These are phyloP conservation scores for Heritiera littoralis DNA, from an alignment of 345 rosid genomes.

Conservation along the genomic window DNA sequence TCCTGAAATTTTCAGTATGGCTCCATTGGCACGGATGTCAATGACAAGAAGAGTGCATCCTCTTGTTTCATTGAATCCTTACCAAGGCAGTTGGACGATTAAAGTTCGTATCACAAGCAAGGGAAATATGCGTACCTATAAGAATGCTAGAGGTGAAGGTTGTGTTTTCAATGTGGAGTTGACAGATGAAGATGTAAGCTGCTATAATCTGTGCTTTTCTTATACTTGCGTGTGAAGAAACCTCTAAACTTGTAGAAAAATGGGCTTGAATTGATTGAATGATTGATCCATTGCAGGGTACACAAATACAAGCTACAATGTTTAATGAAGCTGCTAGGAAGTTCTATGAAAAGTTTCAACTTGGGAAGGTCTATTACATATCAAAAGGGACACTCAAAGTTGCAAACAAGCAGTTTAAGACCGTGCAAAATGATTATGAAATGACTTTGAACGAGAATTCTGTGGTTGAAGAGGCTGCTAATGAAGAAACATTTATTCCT, in stretches of 20 bases:
- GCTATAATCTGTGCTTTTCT: neutral
- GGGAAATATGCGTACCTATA: slow-evolving; percentile 83
- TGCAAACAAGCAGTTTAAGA: slow-evolving; percentile 89
- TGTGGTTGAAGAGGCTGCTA: slow-evolving; percentile 75
- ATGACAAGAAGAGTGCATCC: slow-evolving; percentile 95
- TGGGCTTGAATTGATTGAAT: neutral
- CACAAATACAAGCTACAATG: slow-evolving; percentile 96
- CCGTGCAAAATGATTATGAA: slow-evolving; percentile 90
- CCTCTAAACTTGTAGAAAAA: neutral
- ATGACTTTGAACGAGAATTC: slow-evolving; percentile 89
- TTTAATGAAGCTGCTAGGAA: slow-evolving; percentile 89
- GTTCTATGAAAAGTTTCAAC: slow-evolving; percentile 66
- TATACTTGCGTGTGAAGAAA: neutral
- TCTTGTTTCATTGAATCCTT: slow-evolving; percentile 88
- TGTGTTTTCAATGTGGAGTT: slow-evolving; percentile 94
- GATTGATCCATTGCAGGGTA: slow-evolving; percentile 50
- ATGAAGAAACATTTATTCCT: slow-evolving; percentile 70
- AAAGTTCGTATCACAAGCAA: slow-evolving; percentile 88
- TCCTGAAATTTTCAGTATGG: slow-evolving; percentile 51
- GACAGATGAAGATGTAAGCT: slow-evolving; percentile 90
- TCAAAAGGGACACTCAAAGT: slow-evolving; percentile 78
- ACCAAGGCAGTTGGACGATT: slow-evolving; percentile 95
- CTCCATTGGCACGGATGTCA: slow-evolving; percentile 79
- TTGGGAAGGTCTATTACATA: slow-evolving; percentile 87
- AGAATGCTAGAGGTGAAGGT: slow-evolving; percentile 88